Base-by-base conservation (phyloP, 2,329 filamentous ascomycete genomes). In the Ophiosphaerella narmari region DNA sequence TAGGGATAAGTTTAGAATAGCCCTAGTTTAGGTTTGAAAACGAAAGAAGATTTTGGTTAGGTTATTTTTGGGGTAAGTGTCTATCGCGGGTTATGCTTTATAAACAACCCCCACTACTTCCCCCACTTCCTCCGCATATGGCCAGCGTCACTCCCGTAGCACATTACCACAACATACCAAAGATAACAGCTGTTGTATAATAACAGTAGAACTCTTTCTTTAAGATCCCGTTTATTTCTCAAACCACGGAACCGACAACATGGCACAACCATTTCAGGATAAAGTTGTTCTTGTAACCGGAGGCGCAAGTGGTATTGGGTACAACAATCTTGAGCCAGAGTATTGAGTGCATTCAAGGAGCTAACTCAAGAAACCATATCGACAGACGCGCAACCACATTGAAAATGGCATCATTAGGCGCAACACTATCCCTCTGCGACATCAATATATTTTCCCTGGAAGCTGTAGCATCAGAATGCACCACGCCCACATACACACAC, bases 321-420 rank as follows among this genome's bases (percentile, higher is more conserved):
- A 57, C 45, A 58, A 41, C 21, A 21, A 21, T 11, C 34, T 41
- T 26, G 18, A 24, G 24, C 9, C 18, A 13, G 29, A 39, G n/a
- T 13, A n/a, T 12, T 13, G 21, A 35, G 4, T n/a, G 31, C 16
- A 18, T 8, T 5, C 12, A 12, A 3, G 26, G 16, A n/a, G 12
- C 55, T 53, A 39, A 55, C 24, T 8, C 11, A 44, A 9, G 2
- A 34, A 8, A 3, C 14, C 3, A n/a, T 8, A 29, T 4, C n/a
- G 26, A 31, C 41, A 72, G 80, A 14, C 74, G 75, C 50, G 66
- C 74, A 48, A 78, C 77, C 5, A 77, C 80, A 9, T 65, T 77
- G 37, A 74, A 78, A 34, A 75, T 82, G 50, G 75, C 78, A 21
- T 68, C 68, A 5, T 66, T 81, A 43, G 79, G 78, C 56, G 74